A percentile compares a stretch with the other conserved stretches of the same genome.
These are phyloP conservation scores for Macrolepiota fuliginosa DNA, from an alignment of 768 basidiomycete species.

Conservation along the genomic window DNA sequence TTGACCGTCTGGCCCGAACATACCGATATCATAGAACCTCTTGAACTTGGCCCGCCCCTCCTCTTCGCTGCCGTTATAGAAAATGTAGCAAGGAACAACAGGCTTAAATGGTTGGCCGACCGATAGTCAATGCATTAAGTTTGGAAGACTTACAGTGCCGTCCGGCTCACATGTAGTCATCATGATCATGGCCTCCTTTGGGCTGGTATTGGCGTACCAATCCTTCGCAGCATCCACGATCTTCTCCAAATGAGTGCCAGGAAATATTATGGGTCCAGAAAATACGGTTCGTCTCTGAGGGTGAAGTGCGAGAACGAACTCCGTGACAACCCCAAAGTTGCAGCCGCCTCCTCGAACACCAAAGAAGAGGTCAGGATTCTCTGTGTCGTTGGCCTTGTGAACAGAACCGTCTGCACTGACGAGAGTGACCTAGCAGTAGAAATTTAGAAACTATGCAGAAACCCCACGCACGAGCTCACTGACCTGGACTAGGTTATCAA, in stretches of 20 bases:
- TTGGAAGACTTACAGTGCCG: slow-evolving; percentile 28
- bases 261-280: slow-evolving; percentile 37
- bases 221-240: slow-evolving; percentile 27
- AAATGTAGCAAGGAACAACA: slow-evolving; percentile 30
- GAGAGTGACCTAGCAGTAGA: slow-evolving; percentile 34
- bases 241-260: slow-evolving; percentile 25
- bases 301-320: slow-evolving; percentile 48
- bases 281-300: slow-evolving; percentile 51
- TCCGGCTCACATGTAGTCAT: slow-evolving; percentile 34
- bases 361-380: slow-evolving; percentile 49
- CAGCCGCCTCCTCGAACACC: slow-evolving; percentile 51
- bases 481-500: slow-evolving; percentile 47
- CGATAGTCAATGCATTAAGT: neutral
- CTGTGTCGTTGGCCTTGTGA: slow-evolving; percentile 31
- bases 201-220: slow-evolving; percentile 37
- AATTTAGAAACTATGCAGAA: neutral
- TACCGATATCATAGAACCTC: slow-evolving; percentile 43
- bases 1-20: neutral
- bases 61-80: slow-evolving; percentile 50
- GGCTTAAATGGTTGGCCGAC: slow-evolving; percentile 27
- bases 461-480: neutral
- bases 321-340: slow-evolving; percentile 59
- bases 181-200: slow-evolving; percentile 37
- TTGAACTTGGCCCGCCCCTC: slow-evolving; percentile 45
- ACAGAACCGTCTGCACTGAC: slow-evolving; percentile 44